Percentiles rank a stretch among this genome's conserved stretches.
phyloP scores from a whole-genome alignment of 2,329 filamentous ascomycete genomes.

The Neoascochyta sp. region DNA sequence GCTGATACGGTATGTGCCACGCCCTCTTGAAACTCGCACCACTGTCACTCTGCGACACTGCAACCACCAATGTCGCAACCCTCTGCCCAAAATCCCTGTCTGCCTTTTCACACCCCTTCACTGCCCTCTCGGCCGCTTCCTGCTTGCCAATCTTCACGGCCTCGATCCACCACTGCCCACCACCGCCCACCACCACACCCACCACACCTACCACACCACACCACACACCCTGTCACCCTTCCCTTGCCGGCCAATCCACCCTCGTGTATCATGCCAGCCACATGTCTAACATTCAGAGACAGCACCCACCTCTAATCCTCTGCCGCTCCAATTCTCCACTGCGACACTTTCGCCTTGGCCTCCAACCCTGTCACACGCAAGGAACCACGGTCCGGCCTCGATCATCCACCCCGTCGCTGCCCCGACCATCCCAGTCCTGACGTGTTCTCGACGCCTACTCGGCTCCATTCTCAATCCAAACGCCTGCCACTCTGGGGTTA shows the following conservation, averaged over 20 bases:
- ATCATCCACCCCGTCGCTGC: too few relatives aligned
- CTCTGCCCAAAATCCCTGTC: slow-evolving; percentile 13
- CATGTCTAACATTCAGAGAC: slow-evolving; percentile 22
- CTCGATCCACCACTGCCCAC: too few relatives aligned
- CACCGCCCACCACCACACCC: too few relatives aligned
- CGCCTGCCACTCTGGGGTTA: too few relatives aligned
- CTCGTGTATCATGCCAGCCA: slow-evolving; percentile 26
- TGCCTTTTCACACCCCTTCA: slow-evolving; percentile 11
- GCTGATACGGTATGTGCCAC: slow-evolving; percentile 42
- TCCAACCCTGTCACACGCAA: too few relatives aligned
- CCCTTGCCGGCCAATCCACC: slow-evolving; percentile 17
- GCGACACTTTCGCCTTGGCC: too few relatives aligned
- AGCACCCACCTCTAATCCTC: slow-evolving; percentile 23
- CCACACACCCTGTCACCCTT: slow-evolving; percentile 14
- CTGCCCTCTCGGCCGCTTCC: slow-evolving; percentile 4
- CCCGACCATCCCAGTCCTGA: too few relatives aligned
- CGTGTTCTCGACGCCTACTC: too few relatives aligned
- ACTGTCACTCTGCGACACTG: slow-evolving; percentile 28
- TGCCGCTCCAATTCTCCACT: too few relatives aligned
- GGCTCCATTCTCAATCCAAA: too few relatives aligned
- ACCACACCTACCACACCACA: slow-evolving; percentile 10
- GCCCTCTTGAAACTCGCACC: slow-evolving; percentile 33
- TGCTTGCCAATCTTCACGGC: slow-evolving; percentile 3
- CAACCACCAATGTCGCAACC: slow-evolving; percentile 33
- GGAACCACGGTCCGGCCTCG: too few relatives aligned